phyloP scores from a whole-genome alignment of 345 rosid species.

The Boechera divaricarpa region DNA sequence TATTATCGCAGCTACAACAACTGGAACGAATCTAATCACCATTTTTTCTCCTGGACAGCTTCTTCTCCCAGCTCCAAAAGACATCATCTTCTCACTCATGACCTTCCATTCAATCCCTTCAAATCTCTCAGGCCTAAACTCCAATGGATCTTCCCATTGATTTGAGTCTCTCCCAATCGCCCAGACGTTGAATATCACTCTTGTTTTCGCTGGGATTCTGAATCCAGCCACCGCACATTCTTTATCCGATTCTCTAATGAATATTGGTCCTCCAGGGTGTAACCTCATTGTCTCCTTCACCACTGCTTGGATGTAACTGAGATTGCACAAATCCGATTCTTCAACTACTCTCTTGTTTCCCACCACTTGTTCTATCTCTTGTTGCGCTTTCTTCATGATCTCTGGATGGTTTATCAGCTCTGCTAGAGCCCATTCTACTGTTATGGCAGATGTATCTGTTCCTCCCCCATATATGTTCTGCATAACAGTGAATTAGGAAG shows the following conservation, averaged over 20 bases:
- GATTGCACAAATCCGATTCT: constrained; percentile 65
- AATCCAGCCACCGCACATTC: constrained; percentile 52
- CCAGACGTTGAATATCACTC: constrained; percentile 63
- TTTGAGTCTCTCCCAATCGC: constrained; percentile 57
- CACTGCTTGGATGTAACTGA: constrained; percentile 65
- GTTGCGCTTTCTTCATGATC: constrained; percentile 58
- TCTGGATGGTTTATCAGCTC: constrained; percentile 74
- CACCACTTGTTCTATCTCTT: constrained; percentile 62
- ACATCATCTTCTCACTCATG: constrained; percentile 51
- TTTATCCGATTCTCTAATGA: constrained; percentile 56
- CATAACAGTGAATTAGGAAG: constrained; percentile 13
- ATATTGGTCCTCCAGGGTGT: constrained; percentile 67
- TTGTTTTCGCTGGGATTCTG: constrained; percentile 58
- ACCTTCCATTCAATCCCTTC: constrained; percentile 46
- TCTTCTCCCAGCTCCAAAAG: constrained; percentile 69
- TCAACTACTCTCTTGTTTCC: constrained; percentile 58
- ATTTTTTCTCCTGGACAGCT: constrained; percentile 56
- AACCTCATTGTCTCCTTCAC: constrained; percentile 73
- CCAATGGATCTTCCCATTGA: constrained; percentile 61
- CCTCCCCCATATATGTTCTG: constrained; percentile 74
- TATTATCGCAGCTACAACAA: constrained; percentile 36
- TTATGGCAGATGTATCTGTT: constrained; percentile 66
- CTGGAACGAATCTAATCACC: constrained; percentile 42
- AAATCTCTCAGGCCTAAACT: constrained; percentile 71
- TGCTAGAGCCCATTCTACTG: constrained; percentile 74